These are phyloP conservation scores for Prunus mongolica DNA, from an alignment of 306 rosid species.

Conservation along the genomic window DNA sequence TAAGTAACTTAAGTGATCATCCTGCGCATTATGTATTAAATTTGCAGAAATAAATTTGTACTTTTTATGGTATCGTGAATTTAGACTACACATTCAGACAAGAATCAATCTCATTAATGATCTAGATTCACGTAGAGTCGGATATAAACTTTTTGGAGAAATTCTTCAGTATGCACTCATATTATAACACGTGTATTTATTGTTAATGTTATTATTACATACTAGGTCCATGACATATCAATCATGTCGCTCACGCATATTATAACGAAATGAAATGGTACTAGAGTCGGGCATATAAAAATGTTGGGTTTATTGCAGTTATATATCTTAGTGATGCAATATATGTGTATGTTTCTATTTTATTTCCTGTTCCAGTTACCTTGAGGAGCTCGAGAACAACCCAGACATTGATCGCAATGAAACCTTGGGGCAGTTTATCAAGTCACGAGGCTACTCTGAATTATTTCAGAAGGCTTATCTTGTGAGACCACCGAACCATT, in stretches of 20 bases:
- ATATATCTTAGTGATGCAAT: too few relatives aligned
- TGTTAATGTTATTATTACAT: too few relatives aligned
- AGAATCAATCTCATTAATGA: neutral
- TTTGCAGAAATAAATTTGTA: too few relatives aligned
- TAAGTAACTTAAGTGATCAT: slow-evolving; percentile 20
- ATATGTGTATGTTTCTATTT: neutral
- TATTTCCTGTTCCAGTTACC: slow-evolving; percentile 48
- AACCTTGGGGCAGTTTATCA: slow-evolving; percentile 62
- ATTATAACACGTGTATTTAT: too few relatives aligned
- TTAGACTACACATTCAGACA: neutral
- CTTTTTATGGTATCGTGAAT: neutral
- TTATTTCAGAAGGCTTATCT: slow-evolving; percentile 80
- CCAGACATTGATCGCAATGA: slow-evolving; percentile 71
- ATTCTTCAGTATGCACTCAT: too few relatives aligned
- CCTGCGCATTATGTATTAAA: neutral
- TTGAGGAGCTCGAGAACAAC: slow-evolving; percentile 65
- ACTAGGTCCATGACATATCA: too few relatives aligned
- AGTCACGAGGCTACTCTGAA: slow-evolving; percentile 70
- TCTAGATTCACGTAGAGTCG: neutral
- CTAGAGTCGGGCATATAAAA: too few relatives aligned
- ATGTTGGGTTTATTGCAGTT: too few relatives aligned
- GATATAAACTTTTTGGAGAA: too few relatives aligned
- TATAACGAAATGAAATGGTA: too few relatives aligned
- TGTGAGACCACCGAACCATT: slow-evolving; percentile 32
- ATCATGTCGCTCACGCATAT: too few relatives aligned